Conservation (phyloP, 768 basidiomycete species). For the Calocera viscosa region DNA sequence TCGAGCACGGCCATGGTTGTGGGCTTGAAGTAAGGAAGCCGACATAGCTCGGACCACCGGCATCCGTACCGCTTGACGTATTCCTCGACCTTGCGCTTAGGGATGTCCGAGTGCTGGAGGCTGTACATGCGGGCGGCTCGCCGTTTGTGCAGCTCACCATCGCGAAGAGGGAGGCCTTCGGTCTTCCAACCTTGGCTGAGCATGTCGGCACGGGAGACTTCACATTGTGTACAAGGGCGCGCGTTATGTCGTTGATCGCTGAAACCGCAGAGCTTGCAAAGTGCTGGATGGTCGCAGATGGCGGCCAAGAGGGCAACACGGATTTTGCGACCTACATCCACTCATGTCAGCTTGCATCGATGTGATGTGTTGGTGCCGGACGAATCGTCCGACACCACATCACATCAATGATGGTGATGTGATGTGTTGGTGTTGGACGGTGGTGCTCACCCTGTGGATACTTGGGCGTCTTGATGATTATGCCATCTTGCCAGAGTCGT, state of each 20-base stretch:
- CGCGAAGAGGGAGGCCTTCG: not conserved
- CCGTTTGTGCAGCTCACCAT: not conserved
- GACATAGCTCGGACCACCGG: not conserved
- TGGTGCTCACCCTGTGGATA: conserved; percentile 16
- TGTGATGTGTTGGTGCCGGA: not conserved
- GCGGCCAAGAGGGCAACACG: conserved; percentile 22
- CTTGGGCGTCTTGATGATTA: conserved; percentile 5
- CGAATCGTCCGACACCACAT: not conserved
- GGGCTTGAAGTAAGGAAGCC: conserved; percentile 10
- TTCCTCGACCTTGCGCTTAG: too few species aligned
- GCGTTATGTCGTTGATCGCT: conserved; percentile 22
- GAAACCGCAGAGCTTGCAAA: conserved; percentile 23
- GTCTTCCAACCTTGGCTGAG: too few species aligned
- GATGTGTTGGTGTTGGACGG: not conserved
- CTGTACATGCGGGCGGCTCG: not conserved
- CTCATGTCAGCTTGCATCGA: not conserved
- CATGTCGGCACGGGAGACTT: conserved; percentile 15
- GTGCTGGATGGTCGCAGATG: conserved; percentile 26
- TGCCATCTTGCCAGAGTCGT: conserved; percentile 22
- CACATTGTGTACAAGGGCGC: conserved; percentile 23
- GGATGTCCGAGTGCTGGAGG: not conserved
- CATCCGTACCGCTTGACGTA: not conserved
- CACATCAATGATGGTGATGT: not conserved
- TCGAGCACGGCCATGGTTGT: conserved; percentile 2
- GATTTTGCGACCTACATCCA: conserved; percentile 13